phyloP scores from a whole-genome alignment of 225 moss, liverwort and hornwort genomes.

The Thuidium tamariscinum region DNA sequence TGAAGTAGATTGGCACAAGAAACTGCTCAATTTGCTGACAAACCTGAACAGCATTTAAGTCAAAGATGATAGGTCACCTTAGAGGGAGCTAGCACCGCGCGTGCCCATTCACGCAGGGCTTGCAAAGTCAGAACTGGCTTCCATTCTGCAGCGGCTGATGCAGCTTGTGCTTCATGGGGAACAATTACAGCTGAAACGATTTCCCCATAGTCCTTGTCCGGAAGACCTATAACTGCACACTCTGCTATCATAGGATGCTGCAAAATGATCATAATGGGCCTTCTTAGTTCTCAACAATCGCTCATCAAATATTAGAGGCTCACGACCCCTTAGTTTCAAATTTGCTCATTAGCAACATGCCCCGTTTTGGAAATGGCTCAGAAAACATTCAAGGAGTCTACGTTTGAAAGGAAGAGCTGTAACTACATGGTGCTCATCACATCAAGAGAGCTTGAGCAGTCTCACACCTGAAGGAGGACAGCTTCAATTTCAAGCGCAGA shows the following conservation, averaged over 20 bases:
- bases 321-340: neutral
- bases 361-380: neutral
- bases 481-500: slow-evolving; percentile 94
- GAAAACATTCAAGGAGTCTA: neutral
- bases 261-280: neutral
- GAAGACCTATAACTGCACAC: slow-evolving; percentile 70
- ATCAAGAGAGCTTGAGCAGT: neutral
- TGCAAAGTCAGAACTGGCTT: slow-evolving; percentile 62
- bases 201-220: slow-evolving; percentile 78
- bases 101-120: slow-evolving; percentile 52
- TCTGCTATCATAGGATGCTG: slow-evolving; percentile 83
- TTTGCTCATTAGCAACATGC: neutral
- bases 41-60: neutral
- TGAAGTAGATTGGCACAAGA: neutral
- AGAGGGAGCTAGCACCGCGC: slow-evolving; percentile 53
- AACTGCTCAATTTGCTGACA: neutral
- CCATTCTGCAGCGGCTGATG: slow-evolving; percentile 46
- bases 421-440: neutral
- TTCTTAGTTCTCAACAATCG: neutral
- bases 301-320: neutral
- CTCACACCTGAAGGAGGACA: slow-evolving; percentile 58
- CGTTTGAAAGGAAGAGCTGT: neutral
- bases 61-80: slow-evolving; percentile 33
- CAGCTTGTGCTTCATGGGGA: slow-evolving; percentile 43
- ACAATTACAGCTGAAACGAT: slow-evolving; percentile 58